These are phyloP conservation scores for Ophiostoma sp. DNA, from an alignment of 2,329 filamentous ascomycete species.

Conservation along the genomic window DNA sequence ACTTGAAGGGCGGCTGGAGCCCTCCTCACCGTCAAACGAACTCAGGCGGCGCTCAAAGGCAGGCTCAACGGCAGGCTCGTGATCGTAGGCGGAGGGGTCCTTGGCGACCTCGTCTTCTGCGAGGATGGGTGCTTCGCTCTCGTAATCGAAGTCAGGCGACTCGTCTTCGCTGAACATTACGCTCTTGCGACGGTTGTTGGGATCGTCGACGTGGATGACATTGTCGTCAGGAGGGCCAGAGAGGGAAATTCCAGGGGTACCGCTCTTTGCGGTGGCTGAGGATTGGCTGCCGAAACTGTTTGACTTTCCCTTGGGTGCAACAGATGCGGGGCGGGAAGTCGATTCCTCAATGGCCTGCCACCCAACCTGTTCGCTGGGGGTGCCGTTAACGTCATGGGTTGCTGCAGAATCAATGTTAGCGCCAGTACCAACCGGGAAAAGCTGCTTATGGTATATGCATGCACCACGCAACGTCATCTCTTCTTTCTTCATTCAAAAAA, in stretches of 20 bases:
- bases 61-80: slow-evolving; percentile 81
- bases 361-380: slow-evolving; percentile 87
- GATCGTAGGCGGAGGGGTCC: slow-evolving; percentile 64
- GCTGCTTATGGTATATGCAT: background rate
- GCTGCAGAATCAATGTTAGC: slow-evolving; percentile 50
- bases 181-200: slow-evolving; percentile 47
- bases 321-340: slow-evolving; percentile 55
- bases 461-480: background rate
- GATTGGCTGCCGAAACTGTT: slow-evolving; percentile 29
- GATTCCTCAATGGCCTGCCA: slow-evolving; percentile 87
- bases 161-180: slow-evolving; percentile 49
- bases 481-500: background rate
- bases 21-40: slow-evolving; percentile 55
- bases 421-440: slow-evolving; percentile 26
- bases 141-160: slow-evolving; percentile 48
- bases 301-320: slow-evolving; percentile 26
- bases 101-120: slow-evolving; percentile 85
- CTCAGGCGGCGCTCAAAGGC: slow-evolving; percentile 63
- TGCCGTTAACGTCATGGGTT: slow-evolving; percentile 63
- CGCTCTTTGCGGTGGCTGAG: slow-evolving; percentile 34
- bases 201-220: slow-evolving; percentile 77
- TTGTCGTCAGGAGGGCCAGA: slow-evolving; percentile 40
- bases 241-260: slow-evolving; percentile 36
- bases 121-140: slow-evolving; percentile 76
- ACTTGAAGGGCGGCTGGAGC: slow-evolving; percentile 50